Evolutionary conservation across 257 asterid species (phyloP), one percentile per base, ranked within the genome.

Genomic region (Catharanthus roseus): DNA sequence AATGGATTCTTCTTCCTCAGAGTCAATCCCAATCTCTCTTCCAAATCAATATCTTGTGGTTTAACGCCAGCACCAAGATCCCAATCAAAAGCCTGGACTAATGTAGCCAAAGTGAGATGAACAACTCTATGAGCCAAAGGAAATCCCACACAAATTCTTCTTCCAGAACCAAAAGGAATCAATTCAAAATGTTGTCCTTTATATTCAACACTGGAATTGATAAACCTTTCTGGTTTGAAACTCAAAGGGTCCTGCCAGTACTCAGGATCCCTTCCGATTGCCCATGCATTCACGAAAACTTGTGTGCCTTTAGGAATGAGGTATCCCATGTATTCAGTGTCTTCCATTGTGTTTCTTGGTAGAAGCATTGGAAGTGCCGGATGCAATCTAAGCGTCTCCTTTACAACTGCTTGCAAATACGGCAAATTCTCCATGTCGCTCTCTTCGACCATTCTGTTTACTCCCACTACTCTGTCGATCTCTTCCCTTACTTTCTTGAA

Each of bases 81-180:
- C 79, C 79, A 75, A 10, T 75, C 79, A 10, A 75, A 75, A n/a
- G 79, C 70, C 65, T 75, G 79, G 7, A 75, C 70, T 18, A 75
- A 57, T 41, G 74, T 75, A 29, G 79, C 75, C 66, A 75, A 21
- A 9, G 70, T 70, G 38, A 69, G 71, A 7, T 75, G 74, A 12
- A 75, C 79, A 3, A 77, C 76, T 1, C 80, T 71, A 58, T 77
- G 73, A 47, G 77, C 80, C 73, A 77, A 66, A 0, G 77, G 75
- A 33, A 77, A 71, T 5, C 80, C 80, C 2, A 77, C 69, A 36
- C 80, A 77, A 5, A 77, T 77, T 24, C 80, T 71, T 70, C 80
- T 55, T 16, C 80, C 80, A 29, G 80, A 71, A 2, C 80, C 80
- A 65, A 77, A 77, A 9, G 80, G 80, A 12, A 77, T 70, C 72